phyloP scores from a whole-genome alignment of 1,284 basidiomycete species.

The Ceratobasidium sp. region DNA sequence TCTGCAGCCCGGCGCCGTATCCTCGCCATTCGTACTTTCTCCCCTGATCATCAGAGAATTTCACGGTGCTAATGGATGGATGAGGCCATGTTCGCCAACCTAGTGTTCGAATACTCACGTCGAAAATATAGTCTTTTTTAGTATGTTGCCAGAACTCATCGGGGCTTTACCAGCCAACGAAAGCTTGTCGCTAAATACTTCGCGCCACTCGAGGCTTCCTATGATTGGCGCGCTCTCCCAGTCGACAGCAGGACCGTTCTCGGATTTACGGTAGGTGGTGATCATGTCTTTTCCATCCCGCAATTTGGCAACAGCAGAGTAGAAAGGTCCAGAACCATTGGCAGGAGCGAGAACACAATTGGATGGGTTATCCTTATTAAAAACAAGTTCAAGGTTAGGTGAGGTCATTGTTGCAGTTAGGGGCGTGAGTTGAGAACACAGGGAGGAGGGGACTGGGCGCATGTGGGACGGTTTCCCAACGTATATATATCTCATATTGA shows the following conservation, averaged over 20 bases:
- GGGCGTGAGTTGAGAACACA: neutral
- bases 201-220: constrained; percentile 11
- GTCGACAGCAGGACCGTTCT: neutral
- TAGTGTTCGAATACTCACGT: neutral
- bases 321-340: neutral
- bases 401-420: neutral
- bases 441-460: too few species aligned
- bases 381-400: constrained; percentile 28
- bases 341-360: constrained; percentile 3
- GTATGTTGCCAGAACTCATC: neutral
- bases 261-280: constrained; percentile 30
- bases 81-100: neutral
- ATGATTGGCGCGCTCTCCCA: constrained; percentile 27
- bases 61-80: constrained; percentile 19
- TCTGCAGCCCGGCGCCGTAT: constrained; percentile 36
- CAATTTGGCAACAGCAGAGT: constrained; percentile 1
- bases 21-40: constrained; percentile 40
- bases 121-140: constrained; percentile 14
- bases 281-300: constrained; percentile 8
- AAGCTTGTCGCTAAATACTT: constrained; percentile 25
- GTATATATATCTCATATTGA: too few species aligned
- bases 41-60: constrained; percentile 40
- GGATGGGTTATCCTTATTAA: too few species aligned
- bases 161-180: neutral
- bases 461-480: too few species aligned